These are phyloP conservation scores for Orbilia blumenaviensis DNA, from an alignment of 2,329 filamentous ascomycete genomes.

Conservation along the genomic window DNA sequence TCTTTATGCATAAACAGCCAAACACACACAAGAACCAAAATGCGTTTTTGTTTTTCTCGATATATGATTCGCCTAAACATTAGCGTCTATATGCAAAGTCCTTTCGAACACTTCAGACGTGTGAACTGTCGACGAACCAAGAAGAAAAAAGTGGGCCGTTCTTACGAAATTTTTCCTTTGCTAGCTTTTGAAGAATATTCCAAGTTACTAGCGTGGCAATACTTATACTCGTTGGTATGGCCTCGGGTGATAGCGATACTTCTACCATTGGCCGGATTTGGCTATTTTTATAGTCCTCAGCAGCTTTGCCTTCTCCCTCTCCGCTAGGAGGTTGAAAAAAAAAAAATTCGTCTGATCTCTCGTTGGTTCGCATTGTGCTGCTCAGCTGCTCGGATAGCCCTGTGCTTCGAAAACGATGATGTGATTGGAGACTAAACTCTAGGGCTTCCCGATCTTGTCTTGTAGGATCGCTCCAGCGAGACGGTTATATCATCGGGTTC, in stretches of 20 bases:
- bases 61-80: constrained; percentile 45
- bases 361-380: constrained; percentile 6
- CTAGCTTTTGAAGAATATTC: not conserved
- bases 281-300: constrained; percentile 44
- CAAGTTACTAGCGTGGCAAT: constrained; percentile 16
- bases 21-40: constrained; percentile 36
- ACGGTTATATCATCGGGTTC: constrained; percentile 29
- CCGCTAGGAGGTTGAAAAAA: not conserved
- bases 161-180: constrained; percentile 24
- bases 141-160: constrained; percentile 33
- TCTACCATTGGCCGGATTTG: constrained; percentile 27
- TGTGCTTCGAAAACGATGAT: not conserved
- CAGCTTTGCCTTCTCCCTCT: not conserved
- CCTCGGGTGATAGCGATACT: constrained; percentile 40
- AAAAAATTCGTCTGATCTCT: constrained; percentile 51
- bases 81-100: constrained; percentile 30
- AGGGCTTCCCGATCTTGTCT: not conserved
- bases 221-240: constrained; percentile 12
- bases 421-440: constrained; percentile 13
- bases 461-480: constrained; percentile 18
- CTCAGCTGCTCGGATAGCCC: constrained; percentile 4
- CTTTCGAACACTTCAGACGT: constrained; percentile 51
- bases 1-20: constrained; percentile 52
- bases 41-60: constrained; percentile 50
- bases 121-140: constrained; percentile 46